Conservation (phyloP, 2,329 filamentous ascomycete species). For the Neonectria hederae region DNA sequence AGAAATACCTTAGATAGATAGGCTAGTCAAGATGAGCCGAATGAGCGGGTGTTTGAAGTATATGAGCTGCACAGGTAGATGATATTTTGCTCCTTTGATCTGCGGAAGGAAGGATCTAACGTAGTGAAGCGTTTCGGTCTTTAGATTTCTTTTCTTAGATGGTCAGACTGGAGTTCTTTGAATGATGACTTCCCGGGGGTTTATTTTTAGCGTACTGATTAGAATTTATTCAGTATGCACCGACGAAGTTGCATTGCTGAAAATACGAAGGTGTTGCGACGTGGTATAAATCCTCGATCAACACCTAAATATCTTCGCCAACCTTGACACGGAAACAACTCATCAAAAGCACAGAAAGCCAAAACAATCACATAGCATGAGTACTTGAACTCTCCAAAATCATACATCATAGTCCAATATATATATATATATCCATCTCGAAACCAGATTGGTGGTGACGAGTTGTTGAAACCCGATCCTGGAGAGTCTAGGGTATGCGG, state of each 20-base stretch:
- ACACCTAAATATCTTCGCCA: background rate
- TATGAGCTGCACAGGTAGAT: background rate
- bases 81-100: background rate
- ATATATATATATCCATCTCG: no score
- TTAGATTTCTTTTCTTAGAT: background rate
- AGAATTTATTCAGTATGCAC: background rate
- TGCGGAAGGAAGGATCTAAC: background rate
- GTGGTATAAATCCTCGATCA: background rate
- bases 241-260: background rate
- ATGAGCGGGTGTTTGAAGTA: constrained; percentile 18
- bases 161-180: background rate
- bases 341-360: background rate
- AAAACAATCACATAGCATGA: no score
- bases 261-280: no score
- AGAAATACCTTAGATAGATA: constrained; percentile 23
- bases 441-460: background rate
- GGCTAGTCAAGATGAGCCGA: constrained; percentile 13
- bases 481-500: background rate
- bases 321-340: background rate
- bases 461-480: background rate
- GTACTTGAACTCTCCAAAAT: background rate
- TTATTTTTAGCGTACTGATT: background rate
- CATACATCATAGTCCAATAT: background rate
- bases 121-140: background rate
- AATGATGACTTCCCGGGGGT: no score